Conservation (phyloP, 768 basidiomycete species). For the Trametes elegans region DNA sequence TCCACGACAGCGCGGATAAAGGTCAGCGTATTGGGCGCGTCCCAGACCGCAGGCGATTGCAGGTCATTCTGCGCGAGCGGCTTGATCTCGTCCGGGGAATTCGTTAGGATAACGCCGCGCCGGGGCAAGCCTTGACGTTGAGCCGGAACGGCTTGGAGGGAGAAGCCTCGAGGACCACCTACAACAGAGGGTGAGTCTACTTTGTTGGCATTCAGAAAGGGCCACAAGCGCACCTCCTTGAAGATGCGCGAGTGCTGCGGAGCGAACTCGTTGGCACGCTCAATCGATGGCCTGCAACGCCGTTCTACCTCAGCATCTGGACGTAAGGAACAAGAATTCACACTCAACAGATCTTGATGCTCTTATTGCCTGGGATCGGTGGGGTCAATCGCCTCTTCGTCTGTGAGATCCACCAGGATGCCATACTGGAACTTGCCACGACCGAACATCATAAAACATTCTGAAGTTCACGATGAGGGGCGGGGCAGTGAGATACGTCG, state of each 20-base stretch:
- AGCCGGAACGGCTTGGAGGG: conserved; percentile 34
- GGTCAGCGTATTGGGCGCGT: conserved; percentile 15
- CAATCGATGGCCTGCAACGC: conserved; percentile 33
- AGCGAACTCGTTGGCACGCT: conserved; percentile 39
- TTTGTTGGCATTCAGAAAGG: no score
- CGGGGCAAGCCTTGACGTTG: conserved; percentile 33
- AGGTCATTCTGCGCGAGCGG: conserved; percentile 32
- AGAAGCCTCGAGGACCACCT: no score
- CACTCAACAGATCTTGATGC: no score
- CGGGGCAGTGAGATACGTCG: conserved; percentile 52
- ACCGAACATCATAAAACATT: no score
- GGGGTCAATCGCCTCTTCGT: no score
- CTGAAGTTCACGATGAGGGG: conserved; percentile 52
- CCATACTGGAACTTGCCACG: no score
- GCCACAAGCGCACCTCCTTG: no score
- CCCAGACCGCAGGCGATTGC: conserved; percentile 29
- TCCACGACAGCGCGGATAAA: conserved; percentile 36
- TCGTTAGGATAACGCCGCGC: conserved; percentile 26
- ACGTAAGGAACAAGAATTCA: no score
- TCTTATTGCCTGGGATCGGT: no score
- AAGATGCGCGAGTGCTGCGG: conserved; percentile 45
- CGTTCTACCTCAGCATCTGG: no score
- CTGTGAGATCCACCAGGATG: no score
- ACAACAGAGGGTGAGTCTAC: no score
- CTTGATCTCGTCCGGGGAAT: conserved; percentile 42